Conservation (phyloP, 2,329 filamentous ascomycete genomes). For the Pseudodiploospora longispora region DNA sequence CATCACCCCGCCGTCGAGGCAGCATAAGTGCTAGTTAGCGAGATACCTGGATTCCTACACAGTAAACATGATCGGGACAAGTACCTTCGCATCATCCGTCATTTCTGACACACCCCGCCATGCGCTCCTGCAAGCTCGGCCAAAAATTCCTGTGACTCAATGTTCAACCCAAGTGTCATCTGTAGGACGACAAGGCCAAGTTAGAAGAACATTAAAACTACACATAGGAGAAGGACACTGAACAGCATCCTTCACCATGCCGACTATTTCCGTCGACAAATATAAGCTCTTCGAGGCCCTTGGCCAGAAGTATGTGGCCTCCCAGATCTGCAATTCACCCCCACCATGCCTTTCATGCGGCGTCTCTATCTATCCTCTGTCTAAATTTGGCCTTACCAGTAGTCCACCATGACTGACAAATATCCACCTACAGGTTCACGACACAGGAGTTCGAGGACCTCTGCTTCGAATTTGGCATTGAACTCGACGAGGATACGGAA, state of each 20-base stretch:
- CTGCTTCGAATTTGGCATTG: constrained; percentile 97
- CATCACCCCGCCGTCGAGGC: constrained; percentile 6
- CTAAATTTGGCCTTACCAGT: background rate
- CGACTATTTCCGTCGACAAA: constrained; percentile 95
- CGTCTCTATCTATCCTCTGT: background rate
- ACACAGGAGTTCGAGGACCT: constrained; percentile 93
- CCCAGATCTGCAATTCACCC: constrained; percentile 14
- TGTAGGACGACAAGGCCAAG: constrained; percentile 2
- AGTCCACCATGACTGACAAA: background rate
- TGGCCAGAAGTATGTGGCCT: constrained; percentile 61
- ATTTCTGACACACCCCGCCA: constrained; percentile 16
- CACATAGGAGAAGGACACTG: constrained; percentile 12
- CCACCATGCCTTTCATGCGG: constrained; percentile 10
- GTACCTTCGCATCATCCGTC: constrained; percentile 2
- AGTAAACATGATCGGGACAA: no score
- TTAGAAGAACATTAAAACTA: background rate
- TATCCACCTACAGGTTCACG: constrained; percentile 55
- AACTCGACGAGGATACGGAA: constrained; percentile 92
- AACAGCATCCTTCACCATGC: constrained; percentile 52
- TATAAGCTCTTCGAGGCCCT: constrained; percentile 90
- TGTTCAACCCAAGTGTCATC: constrained; percentile 9
- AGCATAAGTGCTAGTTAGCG: constrained; percentile 7
- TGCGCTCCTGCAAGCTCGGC: constrained; percentile 2
- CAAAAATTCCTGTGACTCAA: constrained; percentile 36
- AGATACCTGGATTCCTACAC: constrained; percentile 4